Evolutionary conservation across 2,329 filamentous ascomycete species (phyloP).

Genomic region (Lachnellula hyalina): DNA sequence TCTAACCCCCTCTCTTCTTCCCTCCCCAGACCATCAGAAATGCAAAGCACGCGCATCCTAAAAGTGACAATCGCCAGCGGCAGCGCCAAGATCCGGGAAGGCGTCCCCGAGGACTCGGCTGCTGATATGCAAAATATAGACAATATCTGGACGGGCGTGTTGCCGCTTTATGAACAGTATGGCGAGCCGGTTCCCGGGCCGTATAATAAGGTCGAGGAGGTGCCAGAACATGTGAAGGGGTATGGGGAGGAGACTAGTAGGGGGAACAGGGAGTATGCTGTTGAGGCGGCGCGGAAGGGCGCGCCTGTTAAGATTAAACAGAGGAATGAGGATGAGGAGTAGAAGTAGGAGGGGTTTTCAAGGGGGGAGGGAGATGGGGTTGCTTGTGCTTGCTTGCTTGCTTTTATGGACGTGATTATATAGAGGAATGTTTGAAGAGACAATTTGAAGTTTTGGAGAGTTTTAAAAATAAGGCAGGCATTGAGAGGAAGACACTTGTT

Average conservation of each 20-base stretch:
- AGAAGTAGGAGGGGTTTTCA: neutral
- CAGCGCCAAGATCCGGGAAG: conserved; percentile 69
- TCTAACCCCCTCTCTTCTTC: no score
- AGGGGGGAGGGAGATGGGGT: neutral
- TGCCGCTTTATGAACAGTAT: conserved; percentile 58
- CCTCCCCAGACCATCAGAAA: conserved; percentile 51
- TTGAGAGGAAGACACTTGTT: no score
- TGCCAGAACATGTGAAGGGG: conserved; percentile 51
- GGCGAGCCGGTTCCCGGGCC: conserved; percentile 36
- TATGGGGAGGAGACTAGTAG: conserved; percentile 47
- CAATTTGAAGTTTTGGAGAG: neutral
- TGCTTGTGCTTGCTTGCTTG: neutral
- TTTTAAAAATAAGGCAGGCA: no score
- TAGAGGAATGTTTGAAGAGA: neutral
- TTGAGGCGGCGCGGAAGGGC: conserved; percentile 41
- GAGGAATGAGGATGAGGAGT: neutral
- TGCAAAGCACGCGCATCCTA: conserved; percentile 68
- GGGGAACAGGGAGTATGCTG: conserved; percentile 38
- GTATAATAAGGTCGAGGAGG: conserved; percentile 24
- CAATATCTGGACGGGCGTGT: conserved; percentile 52
- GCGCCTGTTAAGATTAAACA: conserved; percentile 43
- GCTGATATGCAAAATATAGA: conserved; percentile 41
- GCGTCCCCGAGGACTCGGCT: conserved; percentile 53
- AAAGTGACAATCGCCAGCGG: conserved; percentile 63
- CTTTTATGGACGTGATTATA: neutral